phyloP scores from a whole-genome alignment of 495 filamentous ascomycete species.

The Tuber borchii region DNA sequence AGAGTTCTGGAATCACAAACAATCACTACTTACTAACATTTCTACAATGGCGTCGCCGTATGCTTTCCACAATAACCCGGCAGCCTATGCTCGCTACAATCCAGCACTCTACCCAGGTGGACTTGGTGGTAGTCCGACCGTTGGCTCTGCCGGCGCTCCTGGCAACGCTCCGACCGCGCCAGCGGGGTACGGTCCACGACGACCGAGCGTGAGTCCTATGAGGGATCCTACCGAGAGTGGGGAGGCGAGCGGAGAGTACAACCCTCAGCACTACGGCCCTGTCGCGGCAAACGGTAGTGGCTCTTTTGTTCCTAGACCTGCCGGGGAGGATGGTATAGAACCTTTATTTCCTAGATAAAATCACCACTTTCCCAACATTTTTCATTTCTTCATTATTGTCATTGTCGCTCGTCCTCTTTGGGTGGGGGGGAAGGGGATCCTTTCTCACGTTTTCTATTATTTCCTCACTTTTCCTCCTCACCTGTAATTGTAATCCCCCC shows the following conservation, averaged over 20 bases:
- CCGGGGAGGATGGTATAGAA: slow-evolving; percentile 33
- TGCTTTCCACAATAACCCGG: slow-evolving; percentile 32
- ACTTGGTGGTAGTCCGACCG: slow-evolving; percentile 25
- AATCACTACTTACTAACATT: slow-evolving; percentile 7
- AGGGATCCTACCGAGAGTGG: slow-evolving; percentile 18
- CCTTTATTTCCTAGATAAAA: slow-evolving; percentile 34
- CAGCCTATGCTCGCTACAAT: slow-evolving; percentile 34
- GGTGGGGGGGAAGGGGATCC: background rate
- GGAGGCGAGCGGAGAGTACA: slow-evolving; percentile 32
- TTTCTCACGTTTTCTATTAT: slow-evolving; percentile 15
- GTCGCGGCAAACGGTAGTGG: slow-evolving; percentile 32
- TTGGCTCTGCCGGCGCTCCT: slow-evolving; percentile 18
- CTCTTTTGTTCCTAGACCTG: slow-evolving; percentile 35
- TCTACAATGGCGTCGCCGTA: slow-evolving; percentile 38
- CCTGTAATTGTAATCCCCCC: background rate
- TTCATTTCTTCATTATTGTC: slow-evolving; percentile 9
- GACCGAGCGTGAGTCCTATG: slow-evolving; percentile 38
- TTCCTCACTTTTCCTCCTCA: slow-evolving; percentile 2
- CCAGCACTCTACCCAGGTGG: slow-evolving; percentile 33
- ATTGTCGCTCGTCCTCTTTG: slow-evolving; percentile 11
- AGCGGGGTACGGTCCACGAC: slow-evolving; percentile 27
- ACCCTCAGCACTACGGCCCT: slow-evolving; percentile 39
- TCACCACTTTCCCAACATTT: slow-evolving; percentile 1
- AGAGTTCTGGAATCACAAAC: background rate
- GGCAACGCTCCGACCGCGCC: slow-evolving; percentile 24